phyloP scores from a whole-genome alignment of 805 yeast genomes.

The Saccharomycopsis selenospora region DNA sequence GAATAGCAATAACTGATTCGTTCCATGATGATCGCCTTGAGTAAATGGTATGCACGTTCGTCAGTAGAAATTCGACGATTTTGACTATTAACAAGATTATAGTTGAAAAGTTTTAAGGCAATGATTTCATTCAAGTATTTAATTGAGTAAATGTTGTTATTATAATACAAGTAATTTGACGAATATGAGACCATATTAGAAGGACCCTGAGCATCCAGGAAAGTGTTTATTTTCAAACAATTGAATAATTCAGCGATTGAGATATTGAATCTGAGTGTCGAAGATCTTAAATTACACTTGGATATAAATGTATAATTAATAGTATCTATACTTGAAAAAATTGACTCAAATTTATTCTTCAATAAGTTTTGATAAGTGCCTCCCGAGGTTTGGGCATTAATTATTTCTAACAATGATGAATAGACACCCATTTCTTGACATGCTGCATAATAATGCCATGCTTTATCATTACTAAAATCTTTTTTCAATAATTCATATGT shows the following conservation, averaged over 20 bases:
- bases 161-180: slow-evolving; percentile 32
- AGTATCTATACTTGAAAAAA: slow-evolving; percentile 61
- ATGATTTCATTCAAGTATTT: slow-evolving; percentile 33
- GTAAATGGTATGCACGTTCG: slow-evolving; percentile 30
- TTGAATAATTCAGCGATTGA: slow-evolving; percentile 65
- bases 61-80: slow-evolving; percentile 5
- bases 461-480: slow-evolving; percentile 69
- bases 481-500: slow-evolving; percentile 77
- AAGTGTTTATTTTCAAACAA: slow-evolving; percentile 35
- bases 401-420: slow-evolving; percentile 53
- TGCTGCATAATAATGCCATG: slow-evolving; percentile 75
- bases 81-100: slow-evolving; percentile 24
- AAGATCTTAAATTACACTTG: slow-evolving; percentile 59
- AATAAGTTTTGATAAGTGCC: slow-evolving; percentile 34
- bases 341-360: slow-evolving; percentile 45
- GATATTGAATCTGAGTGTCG: slow-evolving; percentile 61
- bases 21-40: slow-evolving; percentile 46
- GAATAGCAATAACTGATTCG: slow-evolving; percentile 48
- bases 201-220: slow-evolving; percentile 36
- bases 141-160: slow-evolving; percentile 39
- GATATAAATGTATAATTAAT: slow-evolving; percentile 69
- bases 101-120: slow-evolving; percentile 20
- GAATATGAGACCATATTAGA: slow-evolving; percentile 37
- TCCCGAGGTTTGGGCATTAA: slow-evolving; percentile 24
- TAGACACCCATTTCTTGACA: slow-evolving; percentile 84